Base-by-base conservation (phyloP, 345 rosid species). In the Arabis hirsuta region DNA sequence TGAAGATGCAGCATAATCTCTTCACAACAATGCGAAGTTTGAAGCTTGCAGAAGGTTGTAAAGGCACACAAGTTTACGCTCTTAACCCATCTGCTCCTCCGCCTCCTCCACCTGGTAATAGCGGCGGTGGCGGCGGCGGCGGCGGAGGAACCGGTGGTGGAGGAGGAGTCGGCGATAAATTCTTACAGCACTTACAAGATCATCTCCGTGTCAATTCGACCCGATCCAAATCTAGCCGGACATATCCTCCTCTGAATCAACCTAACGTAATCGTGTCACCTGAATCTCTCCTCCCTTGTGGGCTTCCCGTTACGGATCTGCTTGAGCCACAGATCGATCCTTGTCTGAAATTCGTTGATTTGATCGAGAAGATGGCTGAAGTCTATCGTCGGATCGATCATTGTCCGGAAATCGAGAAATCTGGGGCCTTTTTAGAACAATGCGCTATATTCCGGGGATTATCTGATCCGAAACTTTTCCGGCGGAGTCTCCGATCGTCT, bases 1-100 rank as follows among this genome's bases (percentile, higher is more conserved):
- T 77, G 70, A 77, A 80, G 85, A 91, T 90, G 96, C 96, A 89
- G 80, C 84, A 88, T 62, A 93, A 86, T 75, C 76, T 90, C 61
- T 88, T 91, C 74, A 54, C 92, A 9, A 81, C 93, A 78, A 91
- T 91, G 91, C 95, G 98, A 73, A 89, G 91, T 82, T 68, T 94
- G 80, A 89, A 88, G 74, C 76, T 85, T 66, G 70, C 85, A 4
- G 99, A 95, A 63, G 91, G 96, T 36, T 95, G 92, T 79, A 94
- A 91, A 79, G 87, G 90, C 16, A 76, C 87, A 0, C 95, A 88
- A 55, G 87, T 88, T 4, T 88, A 82, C 47, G 86, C 96, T 44
- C 67, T 86, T 66, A 84, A 89, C 61, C 78, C 87, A 14, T 79
- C 82, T 12, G 83, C 73, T 10, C 69, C 66, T 58, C 71, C 72